phyloP scores from a whole-genome alignment of 2,329 filamentous ascomycete species.

The Xylariaceae sp. region DNA sequence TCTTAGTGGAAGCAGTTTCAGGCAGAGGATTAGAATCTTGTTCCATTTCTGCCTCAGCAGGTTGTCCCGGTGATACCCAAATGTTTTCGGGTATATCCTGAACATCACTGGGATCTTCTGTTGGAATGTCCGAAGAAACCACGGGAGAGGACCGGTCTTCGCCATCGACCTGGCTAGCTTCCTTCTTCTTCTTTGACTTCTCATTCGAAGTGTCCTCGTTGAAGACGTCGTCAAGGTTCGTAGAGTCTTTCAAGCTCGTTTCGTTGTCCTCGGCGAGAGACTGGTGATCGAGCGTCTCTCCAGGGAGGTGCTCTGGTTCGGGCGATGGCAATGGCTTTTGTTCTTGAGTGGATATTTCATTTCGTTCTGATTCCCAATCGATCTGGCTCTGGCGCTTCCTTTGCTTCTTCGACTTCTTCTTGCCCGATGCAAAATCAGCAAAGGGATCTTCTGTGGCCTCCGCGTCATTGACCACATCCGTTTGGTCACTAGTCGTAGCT shows the following conservation, averaged over 20 bases:
- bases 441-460: conserved; percentile 9
- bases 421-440: conserved; percentile 11
- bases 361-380: conserved; percentile 13
- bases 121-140: conserved; percentile 12
- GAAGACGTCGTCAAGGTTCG: conserved; percentile 15
- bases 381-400: conserved; percentile 12
- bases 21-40: conserved; percentile 1
- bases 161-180: conserved; percentile 13
- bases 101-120: conserved; percentile 9
- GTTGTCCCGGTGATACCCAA: too few species aligned
- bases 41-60: neutral
- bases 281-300: conserved; percentile 15
- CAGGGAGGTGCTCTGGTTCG: conserved; percentile 14
- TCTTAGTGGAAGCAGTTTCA: conserved; percentile 30
- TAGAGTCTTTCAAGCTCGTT: conserved; percentile 22
- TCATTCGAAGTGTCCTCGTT: conserved; percentile 19
- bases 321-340: conserved; percentile 6
- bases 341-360: conserved; percentile 9
- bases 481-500: conserved; percentile 12
- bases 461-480: conserved; percentile 9
- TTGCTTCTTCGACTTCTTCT: too few species aligned
- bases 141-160: conserved; percentile 12
- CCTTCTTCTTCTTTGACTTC: conserved; percentile 34
- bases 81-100: conserved; percentile 2
- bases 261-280: conserved; percentile 18